phyloP scores from a whole-genome alignment of 2,329 filamentous ascomycete genomes.

The Penicillium sp. region DNA sequence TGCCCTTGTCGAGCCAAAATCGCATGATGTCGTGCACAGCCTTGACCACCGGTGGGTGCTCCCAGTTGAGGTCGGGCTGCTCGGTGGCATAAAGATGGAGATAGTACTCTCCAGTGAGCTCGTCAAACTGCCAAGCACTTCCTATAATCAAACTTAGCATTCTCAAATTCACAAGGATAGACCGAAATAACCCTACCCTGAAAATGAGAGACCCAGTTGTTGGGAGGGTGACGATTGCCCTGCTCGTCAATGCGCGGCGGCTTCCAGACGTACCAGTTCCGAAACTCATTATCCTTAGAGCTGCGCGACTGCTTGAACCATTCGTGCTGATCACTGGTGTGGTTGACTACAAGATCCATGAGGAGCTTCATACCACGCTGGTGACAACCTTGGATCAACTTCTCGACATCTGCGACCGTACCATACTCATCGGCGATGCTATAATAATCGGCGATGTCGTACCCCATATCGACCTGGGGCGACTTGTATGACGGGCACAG shows the following conservation, averaged over 20 bases:
- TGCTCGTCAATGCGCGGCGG: slow-evolving; percentile 51
- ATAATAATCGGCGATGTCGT: slow-evolving; percentile 58
- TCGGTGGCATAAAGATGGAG: slow-evolving; percentile 68
- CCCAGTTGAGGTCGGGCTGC: slow-evolving; percentile 85
- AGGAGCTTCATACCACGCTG: slow-evolving; percentile 63
- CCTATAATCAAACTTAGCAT: slow-evolving; percentile 34
- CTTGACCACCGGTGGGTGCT: slow-evolving; percentile 60
- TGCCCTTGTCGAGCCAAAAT: slow-evolving; percentile 72
- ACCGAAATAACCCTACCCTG: slow-evolving; percentile 23
- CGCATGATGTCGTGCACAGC: slow-evolving; percentile 69
- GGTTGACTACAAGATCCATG: slow-evolving; percentile 72
- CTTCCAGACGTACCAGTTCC: slow-evolving; percentile 63
- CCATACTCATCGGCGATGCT: slow-evolving; percentile 62
- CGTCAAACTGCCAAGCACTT: slow-evolving; percentile 57
- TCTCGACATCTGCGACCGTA: slow-evolving; percentile 60
- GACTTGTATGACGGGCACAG: slow-evolving; percentile 48
- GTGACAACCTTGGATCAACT: slow-evolving; percentile 56
- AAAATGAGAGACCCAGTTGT: slow-evolving; percentile 61
- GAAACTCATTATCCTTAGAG: slow-evolving; percentile 57
- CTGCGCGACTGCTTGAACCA: slow-evolving; percentile 66
- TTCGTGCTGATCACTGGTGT: slow-evolving; percentile 65
- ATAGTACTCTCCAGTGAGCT: slow-evolving; percentile 68
- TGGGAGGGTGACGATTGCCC: slow-evolving; percentile 63
- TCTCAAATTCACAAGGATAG: fast-evolving
- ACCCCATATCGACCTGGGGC: slow-evolving; percentile 52